Evolutionary conservation across 2,329 filamentous ascomycete species (phyloP), one percentile per base, ranked within the genome.

Genomic region (Fusarium acutatum): DNA sequence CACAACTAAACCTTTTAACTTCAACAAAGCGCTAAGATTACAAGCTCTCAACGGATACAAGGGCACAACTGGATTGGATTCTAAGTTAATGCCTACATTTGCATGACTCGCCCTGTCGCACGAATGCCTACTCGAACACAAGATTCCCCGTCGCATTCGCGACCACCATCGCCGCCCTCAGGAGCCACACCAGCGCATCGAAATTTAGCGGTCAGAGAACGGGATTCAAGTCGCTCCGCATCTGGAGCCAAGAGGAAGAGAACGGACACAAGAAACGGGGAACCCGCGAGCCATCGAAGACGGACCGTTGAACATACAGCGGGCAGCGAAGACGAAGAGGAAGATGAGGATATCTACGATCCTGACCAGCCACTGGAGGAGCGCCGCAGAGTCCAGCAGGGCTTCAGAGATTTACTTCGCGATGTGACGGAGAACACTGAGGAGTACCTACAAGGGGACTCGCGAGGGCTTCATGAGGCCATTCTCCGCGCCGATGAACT

Each of bases 331-430:
- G 70, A 75, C 30, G 73, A 75, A 24, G 47, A 57, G 32, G 40
- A 66, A 15, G 68, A 63, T 22, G 71, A 69, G 37, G 86, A 88
- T 26, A 84, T 86, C 10, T 97, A 95, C 81, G 93, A 98, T 78
- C 95, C 95, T 1, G 91, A 97, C 69, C 96, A 98, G 80, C 87
- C 94, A 64, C 86, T 92, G 18, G 89, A 92, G 47, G 89, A 95
- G 81, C 90, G 94, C 44, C 88, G 95, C 30, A 84, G 86, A 60
- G 84, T 97, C 38, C 92, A 95, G 67, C 90, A 90, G 64, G 88
- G 87, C 15, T 87, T 95, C 66, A 89, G 95, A 71, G 89, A 91
- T 47, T 85, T 97, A n/a, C 85, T 83, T 80, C 92, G 84, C 38
- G 81, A 83, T 14, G 78, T 87, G 28, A 83, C 82, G 84, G 93